phyloP scores from a whole-genome alignment of 2,329 filamentous ascomycete species.

The Fusarium clavum region DNA sequence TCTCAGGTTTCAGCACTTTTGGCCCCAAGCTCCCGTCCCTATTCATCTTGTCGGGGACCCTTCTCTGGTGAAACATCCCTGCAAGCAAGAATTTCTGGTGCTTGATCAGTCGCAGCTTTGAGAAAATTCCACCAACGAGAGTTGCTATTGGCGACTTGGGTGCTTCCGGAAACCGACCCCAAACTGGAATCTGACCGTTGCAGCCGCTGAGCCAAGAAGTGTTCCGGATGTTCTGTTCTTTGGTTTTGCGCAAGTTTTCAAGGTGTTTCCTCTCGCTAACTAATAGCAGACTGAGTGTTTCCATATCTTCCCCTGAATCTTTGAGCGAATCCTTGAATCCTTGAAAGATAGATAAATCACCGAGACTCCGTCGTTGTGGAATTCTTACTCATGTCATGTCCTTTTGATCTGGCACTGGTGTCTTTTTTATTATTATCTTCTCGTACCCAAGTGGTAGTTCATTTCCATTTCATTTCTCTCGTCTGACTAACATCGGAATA shows the following conservation, averaged over 20 bases:
- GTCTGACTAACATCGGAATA: conserved; percentile 25
- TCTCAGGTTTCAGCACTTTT: conserved; percentile 37
- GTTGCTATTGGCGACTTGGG: conserved; percentile 18
- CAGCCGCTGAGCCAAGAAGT: conserved; percentile 38
- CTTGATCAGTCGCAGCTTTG: conserved; percentile 29
- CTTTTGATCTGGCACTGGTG: conserved; percentile 27
- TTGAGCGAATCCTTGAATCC: background rate
- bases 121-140: conserved; percentile 40
- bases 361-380: conserved; percentile 22
- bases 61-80: conserved; percentile 23
- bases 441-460: conserved; percentile 36
- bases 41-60: conserved; percentile 23
- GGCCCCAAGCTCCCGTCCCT: conserved; percentile 13
- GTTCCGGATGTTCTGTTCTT: conserved; percentile 24
- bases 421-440: conserved; percentile 14
- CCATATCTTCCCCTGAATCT: conserved; percentile 27
- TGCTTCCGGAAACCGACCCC: conserved; percentile 32
- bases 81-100: conserved; percentile 35
- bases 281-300: conserved; percentile 22
- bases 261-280: conserved; percentile 26
- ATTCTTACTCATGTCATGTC: conserved; percentile 32
- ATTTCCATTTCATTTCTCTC: conserved; percentile 25
- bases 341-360: conserved; percentile 32
- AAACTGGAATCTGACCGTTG: conserved; percentile 39
- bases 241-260: conserved; percentile 18